These are phyloP conservation scores for Kandelia obovata DNA, from an alignment of 345 rosid genomes.

Conservation along the genomic window DNA sequence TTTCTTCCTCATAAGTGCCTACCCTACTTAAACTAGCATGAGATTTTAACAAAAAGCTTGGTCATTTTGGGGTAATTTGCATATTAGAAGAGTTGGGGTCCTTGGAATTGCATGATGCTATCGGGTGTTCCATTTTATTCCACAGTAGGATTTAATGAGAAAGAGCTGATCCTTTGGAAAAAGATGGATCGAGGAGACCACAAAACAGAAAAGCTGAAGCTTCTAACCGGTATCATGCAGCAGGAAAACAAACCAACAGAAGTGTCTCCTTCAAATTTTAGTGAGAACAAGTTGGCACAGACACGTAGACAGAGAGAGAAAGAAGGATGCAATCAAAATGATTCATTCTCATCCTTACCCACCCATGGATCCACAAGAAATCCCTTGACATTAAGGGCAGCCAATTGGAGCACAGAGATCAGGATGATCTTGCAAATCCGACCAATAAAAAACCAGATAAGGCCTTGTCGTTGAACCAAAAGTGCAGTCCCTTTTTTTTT, in stretches of 20 bases:
- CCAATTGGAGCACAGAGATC: constrained; percentile 45
- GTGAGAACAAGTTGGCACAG: not conserved
- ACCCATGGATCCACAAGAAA: constrained; percentile 35
- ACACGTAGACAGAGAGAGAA: not conserved
- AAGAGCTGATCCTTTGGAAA: not conserved
- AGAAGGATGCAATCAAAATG: not conserved
- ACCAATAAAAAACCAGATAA: constrained; percentile 73
- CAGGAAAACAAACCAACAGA: constrained; percentile 9
- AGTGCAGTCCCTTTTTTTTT: constrained; percentile 14
- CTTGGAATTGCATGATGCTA: not conserved
- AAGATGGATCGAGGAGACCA: constrained; percentile 16
- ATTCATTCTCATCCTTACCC: constrained; percentile 6
- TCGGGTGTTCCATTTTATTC: not conserved
- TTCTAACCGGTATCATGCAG: not conserved
- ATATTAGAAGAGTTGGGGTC: not conserved
- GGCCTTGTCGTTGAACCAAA: constrained; percentile 47
- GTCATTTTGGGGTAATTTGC: not conserved
- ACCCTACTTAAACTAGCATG: not conserved
- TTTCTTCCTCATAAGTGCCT: not conserved
- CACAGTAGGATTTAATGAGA: not conserved
- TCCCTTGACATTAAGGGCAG: constrained; percentile 40
- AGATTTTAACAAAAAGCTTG: not conserved
- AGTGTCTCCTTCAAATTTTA: constrained; percentile 8
- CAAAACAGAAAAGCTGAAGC: not conserved
- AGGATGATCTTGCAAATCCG: constrained; percentile 42